Conservation (phyloP, 2,329 filamentous ascomycete genomes). For the Phaeosphaeriaceae sp. region DNA sequence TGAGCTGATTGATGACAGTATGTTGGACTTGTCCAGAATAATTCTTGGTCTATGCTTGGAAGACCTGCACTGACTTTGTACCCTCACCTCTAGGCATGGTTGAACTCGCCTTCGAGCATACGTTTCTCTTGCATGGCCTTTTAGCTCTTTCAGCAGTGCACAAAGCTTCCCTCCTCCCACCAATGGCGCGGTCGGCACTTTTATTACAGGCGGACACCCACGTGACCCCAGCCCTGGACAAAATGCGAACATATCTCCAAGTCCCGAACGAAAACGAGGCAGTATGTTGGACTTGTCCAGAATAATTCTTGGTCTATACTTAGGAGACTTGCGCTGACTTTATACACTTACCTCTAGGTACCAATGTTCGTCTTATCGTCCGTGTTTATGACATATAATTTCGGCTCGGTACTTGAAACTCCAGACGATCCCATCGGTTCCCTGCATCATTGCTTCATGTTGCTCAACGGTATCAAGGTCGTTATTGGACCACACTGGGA, state of each 20-base stretch:
- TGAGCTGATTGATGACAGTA: no score
- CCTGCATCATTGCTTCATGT: slow-evolving; percentile 39
- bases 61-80: no score
- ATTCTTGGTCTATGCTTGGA: no score
- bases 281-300: no score
- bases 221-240: slow-evolving; percentile 33
- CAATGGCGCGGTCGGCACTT: slow-evolving; percentile 28
- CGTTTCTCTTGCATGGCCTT: slow-evolving; percentile 40
- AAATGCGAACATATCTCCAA: slow-evolving; percentile 32
- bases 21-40: no score
- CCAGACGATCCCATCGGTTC: slow-evolving; percentile 37
- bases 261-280: slow-evolving; percentile 22
- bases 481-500: slow-evolving; percentile 34
- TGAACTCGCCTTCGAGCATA: slow-evolving; percentile 35
- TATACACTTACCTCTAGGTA: no score
- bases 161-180: slow-evolving; percentile 28
- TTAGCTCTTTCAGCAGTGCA: slow-evolving; percentile 40
- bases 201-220: slow-evolving; percentile 37
- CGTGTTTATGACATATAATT: slow-evolving; percentile 38
- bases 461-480: slow-evolving; percentile 35
- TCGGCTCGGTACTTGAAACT: slow-evolving; percentile 34
- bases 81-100: no score
- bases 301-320: no score
- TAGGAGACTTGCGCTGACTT: no score
- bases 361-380: slow-evolving; percentile 42